These are phyloP conservation scores for Berberis thunbergii DNA, from an alignment of 164 flowering plant genomes.

Conservation along the genomic window DNA sequence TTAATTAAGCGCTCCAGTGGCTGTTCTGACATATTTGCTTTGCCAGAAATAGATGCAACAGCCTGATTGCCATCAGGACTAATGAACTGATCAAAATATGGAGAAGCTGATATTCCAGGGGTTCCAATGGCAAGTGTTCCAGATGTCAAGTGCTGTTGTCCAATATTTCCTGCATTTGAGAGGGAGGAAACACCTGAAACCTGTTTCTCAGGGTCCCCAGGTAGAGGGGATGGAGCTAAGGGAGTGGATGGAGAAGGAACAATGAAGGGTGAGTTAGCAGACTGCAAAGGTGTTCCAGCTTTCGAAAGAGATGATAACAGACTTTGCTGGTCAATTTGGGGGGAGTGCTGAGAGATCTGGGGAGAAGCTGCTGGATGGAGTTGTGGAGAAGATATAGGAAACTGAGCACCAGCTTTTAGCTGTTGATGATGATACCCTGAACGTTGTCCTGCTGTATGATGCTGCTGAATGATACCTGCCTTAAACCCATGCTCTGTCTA, in stretches of 20 bases:
- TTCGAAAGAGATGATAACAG: conserved; percentile 41
- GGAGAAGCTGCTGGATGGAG: conserved; percentile 61
- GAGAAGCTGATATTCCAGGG: conserved; percentile 96
- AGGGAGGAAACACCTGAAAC: conserved; percentile 43
- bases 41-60: conserved; percentile 35
- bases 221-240: conserved; percentile 77
- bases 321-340: conserved; percentile 78
- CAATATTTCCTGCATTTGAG: conserved; percentile 55
- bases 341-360: conserved; percentile 71
- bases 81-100: conserved; percentile 67
- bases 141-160: conserved; percentile 37
- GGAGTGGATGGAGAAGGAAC: conserved; percentile 85
- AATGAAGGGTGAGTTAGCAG: conserved; percentile 70
- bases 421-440: conserved; percentile 44
- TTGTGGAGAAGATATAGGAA: conserved; percentile 66
- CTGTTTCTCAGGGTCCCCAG: conserved; percentile 67
- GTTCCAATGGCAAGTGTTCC: conserved; percentile 74
- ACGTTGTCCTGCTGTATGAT: conserved; percentile 44
- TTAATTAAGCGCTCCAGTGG: conserved; percentile 76
- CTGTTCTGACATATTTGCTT: conserved; percentile 50
- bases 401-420: conserved; percentile 51
- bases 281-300: conserved; percentile 65
- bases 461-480: conserved; percentile 52
- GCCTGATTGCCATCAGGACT: conserved; percentile 50
- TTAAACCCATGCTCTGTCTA: conserved; percentile 48